These are phyloP conservation scores for Xylariomycetidae sp. DNA, from an alignment of 2,329 filamentous ascomycete genomes.

Conservation along the genomic window DNA sequence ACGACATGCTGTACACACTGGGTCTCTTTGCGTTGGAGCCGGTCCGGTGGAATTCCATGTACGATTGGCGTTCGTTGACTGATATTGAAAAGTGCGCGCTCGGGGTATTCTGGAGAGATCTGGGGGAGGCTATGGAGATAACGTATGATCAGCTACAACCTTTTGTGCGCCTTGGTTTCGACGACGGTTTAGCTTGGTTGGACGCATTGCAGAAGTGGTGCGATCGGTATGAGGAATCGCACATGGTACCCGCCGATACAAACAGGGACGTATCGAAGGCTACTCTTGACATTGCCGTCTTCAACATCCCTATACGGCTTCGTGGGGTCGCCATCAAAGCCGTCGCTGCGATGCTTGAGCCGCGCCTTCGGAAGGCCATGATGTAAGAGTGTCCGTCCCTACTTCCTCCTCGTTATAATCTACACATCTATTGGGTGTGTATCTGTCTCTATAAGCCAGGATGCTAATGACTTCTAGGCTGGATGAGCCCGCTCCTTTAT, in stretches of 20 bases:
- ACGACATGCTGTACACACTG: slow-evolving; percentile 63
- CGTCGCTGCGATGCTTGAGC: slow-evolving; percentile 9
- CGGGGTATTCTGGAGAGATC: slow-evolving; percentile 52
- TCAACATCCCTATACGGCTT: slow-evolving; percentile 31
- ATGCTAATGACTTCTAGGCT: no score
- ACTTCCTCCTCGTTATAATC: no score
- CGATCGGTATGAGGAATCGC: slow-evolving; percentile 41
- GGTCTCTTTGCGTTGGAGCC: slow-evolving; percentile 54
- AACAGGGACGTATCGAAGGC: slow-evolving; percentile 41
- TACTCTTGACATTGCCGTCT: slow-evolving; percentile 44
- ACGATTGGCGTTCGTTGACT: slow-evolving; percentile 54
- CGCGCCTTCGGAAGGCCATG: slow-evolving; percentile 11
- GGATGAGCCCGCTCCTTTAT: no score
- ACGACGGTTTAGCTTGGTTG: slow-evolving; percentile 44
- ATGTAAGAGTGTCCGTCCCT: no score
- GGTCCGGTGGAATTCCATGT: slow-evolving; percentile 45
- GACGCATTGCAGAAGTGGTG: slow-evolving; percentile 48
- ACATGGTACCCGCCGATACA: slow-evolving; percentile 40
- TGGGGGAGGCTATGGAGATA: slow-evolving; percentile 53
- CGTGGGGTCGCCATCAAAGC: slow-evolving; percentile 7
- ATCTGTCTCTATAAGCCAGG: no score
- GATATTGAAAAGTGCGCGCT: slow-evolving; percentile 51
- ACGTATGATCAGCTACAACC: slow-evolving; percentile 32
- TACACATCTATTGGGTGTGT: no score
- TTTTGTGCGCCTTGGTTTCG: slow-evolving; percentile 34